phyloP scores from a whole-genome alignment of 2,329 filamentous ascomycete species.

The Apiospora kogelbergensis region DNA sequence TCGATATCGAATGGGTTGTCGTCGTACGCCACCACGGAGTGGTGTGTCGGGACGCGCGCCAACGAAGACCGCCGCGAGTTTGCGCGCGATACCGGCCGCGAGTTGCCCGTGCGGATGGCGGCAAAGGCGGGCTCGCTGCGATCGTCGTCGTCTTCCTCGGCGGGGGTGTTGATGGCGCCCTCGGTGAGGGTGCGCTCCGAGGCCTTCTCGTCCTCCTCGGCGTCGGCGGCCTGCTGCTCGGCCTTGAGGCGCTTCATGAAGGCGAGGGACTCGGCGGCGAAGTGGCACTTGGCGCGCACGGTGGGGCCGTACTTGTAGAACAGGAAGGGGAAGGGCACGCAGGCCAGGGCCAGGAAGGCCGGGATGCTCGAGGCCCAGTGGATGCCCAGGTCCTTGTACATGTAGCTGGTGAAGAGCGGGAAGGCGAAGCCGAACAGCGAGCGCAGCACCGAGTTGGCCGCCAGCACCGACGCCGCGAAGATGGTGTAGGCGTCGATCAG shows the following conservation, averaged over 20 bases:
- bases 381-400: slow-evolving; percentile 61
- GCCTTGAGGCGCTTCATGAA: slow-evolving; percentile 42
- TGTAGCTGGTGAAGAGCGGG: slow-evolving; percentile 55
- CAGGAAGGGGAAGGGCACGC: slow-evolving; percentile 70
- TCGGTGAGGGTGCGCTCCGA: slow-evolving; percentile 27
- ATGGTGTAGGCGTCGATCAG: slow-evolving; percentile 47
- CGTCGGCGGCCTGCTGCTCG: slow-evolving; percentile 28
- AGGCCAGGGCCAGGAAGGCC: slow-evolving; percentile 70
- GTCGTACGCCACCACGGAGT: slow-evolving; percentile 35
- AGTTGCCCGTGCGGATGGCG: slow-evolving; percentile 8
- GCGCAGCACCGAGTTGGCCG: slow-evolving; percentile 63
- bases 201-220: slow-evolving; percentile 23
- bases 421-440: slow-evolving; percentile 60
- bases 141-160: slow-evolving; percentile 10
- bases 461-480: slow-evolving; percentile 73
- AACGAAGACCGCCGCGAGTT: slow-evolving; percentile 14
- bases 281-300: slow-evolving; percentile 68
- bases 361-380: slow-evolving; percentile 78
- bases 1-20: slow-evolving; percentile 44
- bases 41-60: slow-evolving; percentile 23
- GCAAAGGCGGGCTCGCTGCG: background rate
- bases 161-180: slow-evolving; percentile 22
- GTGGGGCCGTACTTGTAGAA: slow-evolving; percentile 69
- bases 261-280: slow-evolving; percentile 62
- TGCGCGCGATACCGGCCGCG: background rate